phyloP scores from a whole-genome alignment of 257 asterid genomes.

The Gentiana macrophylla region DNA sequence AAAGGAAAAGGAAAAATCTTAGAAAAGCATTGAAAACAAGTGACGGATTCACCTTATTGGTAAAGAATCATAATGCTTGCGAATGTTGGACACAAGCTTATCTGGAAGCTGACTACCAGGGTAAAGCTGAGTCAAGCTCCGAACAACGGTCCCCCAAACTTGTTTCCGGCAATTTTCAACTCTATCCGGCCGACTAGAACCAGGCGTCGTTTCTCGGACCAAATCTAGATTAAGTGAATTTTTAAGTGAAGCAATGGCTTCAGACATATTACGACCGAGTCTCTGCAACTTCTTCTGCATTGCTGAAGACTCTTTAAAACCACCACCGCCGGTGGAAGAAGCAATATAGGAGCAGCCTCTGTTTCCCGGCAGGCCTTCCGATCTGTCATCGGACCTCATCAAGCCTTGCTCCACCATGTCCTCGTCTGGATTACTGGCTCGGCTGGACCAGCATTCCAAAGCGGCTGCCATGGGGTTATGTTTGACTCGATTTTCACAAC shows the following conservation, averaged over 20 bases:
- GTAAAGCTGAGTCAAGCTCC: slow-evolving; percentile 91
- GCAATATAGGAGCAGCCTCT: slow-evolving; percentile 4
- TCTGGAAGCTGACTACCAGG: slow-evolving; percentile 98
- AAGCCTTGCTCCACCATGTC: slow-evolving; percentile 88
- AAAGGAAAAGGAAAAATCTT: neutral
- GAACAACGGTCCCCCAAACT: slow-evolving; percentile 80
- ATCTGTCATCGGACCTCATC: slow-evolving; percentile 77
- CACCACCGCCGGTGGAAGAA: slow-evolving; percentile 21
- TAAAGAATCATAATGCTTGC: slow-evolving; percentile 90
- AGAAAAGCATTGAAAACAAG: neutral
- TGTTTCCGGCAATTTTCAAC: slow-evolving; percentile 51
- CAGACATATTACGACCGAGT: slow-evolving; percentile 82
- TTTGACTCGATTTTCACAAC: neutral
- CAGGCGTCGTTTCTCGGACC: slow-evolving; percentile 41
- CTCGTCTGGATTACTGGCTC: slow-evolving; percentile 83
- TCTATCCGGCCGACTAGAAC: slow-evolving; percentile 30
- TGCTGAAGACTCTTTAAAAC: slow-evolving; percentile 54
- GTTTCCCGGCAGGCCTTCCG: slow-evolving; percentile 50
- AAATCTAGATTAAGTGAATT: slow-evolving; percentile 73
- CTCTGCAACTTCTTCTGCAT: slow-evolving; percentile 75
- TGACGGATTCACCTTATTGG: slow-evolving; percentile 58
- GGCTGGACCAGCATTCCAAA: slow-evolving; percentile 92
- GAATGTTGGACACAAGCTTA: slow-evolving; percentile 80
- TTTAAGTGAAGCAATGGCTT: slow-evolving; percentile 83
- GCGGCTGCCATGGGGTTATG: slow-evolving; percentile 71